Evolutionary conservation across 1,284 basidiomycete species (phyloP), one percentile per base, ranked within the genome.

Genomic region (Cryptococcus floricola): DNA sequence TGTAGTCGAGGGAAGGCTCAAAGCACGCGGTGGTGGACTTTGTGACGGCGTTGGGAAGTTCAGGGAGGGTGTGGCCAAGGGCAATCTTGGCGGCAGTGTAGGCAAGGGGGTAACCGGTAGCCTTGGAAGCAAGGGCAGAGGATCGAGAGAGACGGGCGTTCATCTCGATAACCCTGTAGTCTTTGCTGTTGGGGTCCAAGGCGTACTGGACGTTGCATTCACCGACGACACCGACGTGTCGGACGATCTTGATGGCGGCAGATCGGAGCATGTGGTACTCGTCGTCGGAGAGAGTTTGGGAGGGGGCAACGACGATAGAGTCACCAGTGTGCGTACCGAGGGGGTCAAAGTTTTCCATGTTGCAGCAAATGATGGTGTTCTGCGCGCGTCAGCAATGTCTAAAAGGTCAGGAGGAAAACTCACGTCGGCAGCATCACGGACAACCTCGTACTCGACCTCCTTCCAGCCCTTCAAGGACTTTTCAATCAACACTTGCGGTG

Each of bases 271-370:
- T 98, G 80, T 99, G 94, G 79, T 98, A 99, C 75, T 97, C 92
- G 74, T 91, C 89, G 71, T 98, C 96, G 39, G 94, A 91, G 16
- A 99, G 81, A 2, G 96, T 98, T 77, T 99, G 96, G 4, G 93
- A 97, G 1, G 96, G 96, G 5, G 96, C 96, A 45, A 98, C 93
- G 72, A 98, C 96, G 70, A 99, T 98, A n/a, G 95, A 98, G 77
- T 98, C 96, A 70, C 96, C 96, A n/a, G 96, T 98, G 78, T 98
- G 96, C 43, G 92, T 98, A 63, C 96, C 96, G 60, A 98, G 87
- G 19, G 96, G 96, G 74, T 98, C 96, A 68, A 98, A 98, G 80
- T 98, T 98, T 79, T 98, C 95, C 95, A 98, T 98, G 80, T 98
- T 98, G 79, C 96, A 98, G 66, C 97, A 94, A 4, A 94, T 97